A percentile compares a stretch with the other conserved stretches of the same genome.
Conservation (phyloP, 2,329 filamentous ascomycete species). For the Lecanoromycetidae sp. region DNA sequence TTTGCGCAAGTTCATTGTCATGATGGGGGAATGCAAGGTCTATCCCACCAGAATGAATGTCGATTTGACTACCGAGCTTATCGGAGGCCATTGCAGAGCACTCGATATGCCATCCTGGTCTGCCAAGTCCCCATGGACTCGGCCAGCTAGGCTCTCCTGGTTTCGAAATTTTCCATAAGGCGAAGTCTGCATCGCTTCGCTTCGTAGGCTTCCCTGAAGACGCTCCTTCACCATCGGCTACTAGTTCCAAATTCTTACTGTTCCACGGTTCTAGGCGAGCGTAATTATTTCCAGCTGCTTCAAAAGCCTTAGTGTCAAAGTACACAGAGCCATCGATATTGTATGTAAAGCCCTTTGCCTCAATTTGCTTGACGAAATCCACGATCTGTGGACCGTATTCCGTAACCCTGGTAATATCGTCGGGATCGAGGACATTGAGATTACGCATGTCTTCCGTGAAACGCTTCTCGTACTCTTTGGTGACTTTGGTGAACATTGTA, state of each 20-base stretch:
- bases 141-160: conserved; percentile 84
- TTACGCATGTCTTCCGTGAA: conserved; percentile 82
- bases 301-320: conserved; percentile 81
- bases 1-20: conserved; percentile 85
- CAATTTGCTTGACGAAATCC: conserved; percentile 67
- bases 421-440: conserved; percentile 72
- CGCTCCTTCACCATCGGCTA: conserved; percentile 82
- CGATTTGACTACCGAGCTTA: conserved; percentile 70
- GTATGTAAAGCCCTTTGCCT: conserved; percentile 79
- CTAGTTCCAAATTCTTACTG: conserved; percentile 66
- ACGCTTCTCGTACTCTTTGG: conserved; percentile 70
- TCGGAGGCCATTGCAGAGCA: conserved; percentile 93
- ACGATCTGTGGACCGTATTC: conserved; percentile 85
- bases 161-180: conserved; percentile 86
- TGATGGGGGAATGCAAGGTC: conserved; percentile 87
- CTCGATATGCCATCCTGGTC: conserved; percentile 95
- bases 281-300: conserved; percentile 67
- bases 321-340: conserved; percentile 75
- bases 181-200: conserved; percentile 70
- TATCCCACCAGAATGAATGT: conserved; percentile 86
- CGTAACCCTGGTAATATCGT: conserved; percentile 77
- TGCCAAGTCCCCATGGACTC: conserved; percentile 73
- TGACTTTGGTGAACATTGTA: conserved; percentile 76
- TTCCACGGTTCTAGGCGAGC: conserved; percentile 77
- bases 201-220: conserved; percentile 54